Base-by-base conservation (phyloP, 23 red algal genomes). In the Gracilaria caudata region DNA sequence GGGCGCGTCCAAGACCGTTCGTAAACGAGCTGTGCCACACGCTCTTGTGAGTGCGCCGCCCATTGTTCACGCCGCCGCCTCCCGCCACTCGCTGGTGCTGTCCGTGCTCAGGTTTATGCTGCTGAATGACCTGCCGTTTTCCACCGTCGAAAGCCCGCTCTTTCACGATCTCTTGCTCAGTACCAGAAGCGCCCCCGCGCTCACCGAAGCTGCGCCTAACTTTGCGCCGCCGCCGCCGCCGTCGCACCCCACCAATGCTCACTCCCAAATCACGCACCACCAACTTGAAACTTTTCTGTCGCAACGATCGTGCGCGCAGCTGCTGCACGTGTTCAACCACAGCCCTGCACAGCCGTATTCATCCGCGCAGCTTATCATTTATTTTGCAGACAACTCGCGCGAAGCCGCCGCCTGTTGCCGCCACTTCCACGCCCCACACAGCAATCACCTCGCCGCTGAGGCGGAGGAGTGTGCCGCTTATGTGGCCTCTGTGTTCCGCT, bases 401-500 rank as follows among this genome's bases (percentile, higher is more conserved):
- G 8, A 75, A 49, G 70, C 70, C 4, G 19, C 65, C 29, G 43
- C 70, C 26, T 75, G 39, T n/a, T 43, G 39, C 38, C 13, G 40
- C 7, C 9, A 66, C 25, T 9, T 36, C 0, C 70, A 47, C 28
- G 24, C 24, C 1, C 37, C 0, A 23, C 25, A 47, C 40, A 47
- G 49, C 7, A 29, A 30, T 17, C 12, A 75, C 24, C 2, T 75
- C 10, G 23, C 21, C 4, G 6, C 26, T 29, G 29, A n/a, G n/a
- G n/a, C 70, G 25, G 17, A 23, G 0, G 70, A 75, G 10, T 75
- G 39, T 8, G 70, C 70, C 16, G 70, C 70, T 0, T 75, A 75
- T 44, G 51, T 86, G 7, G 82, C 82, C 12, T 86, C 82, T 2
- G 65, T 73, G 10, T 86, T 86, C 51, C 61, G 51, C 9, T 86